Percentiles rank a stretch among this genome's conserved stretches.
phyloP scores from a whole-genome alignment of 352 stramenopile species.

The Phytophthora fragariae region DNA sequence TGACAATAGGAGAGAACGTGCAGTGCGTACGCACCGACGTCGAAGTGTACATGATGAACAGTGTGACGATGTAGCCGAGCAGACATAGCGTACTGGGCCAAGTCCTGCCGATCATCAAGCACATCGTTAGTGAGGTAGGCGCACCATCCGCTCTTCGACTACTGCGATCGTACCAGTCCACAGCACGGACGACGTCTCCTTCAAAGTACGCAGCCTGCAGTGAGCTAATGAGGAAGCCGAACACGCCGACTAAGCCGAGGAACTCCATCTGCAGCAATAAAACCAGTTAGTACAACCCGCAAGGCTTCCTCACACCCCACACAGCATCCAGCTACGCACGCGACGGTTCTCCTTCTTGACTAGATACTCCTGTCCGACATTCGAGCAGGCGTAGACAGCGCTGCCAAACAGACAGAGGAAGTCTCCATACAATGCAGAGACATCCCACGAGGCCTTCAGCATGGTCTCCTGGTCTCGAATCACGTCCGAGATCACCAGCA shows the following conservation, averaged over 20 bases:
- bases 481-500: constrained; percentile 90
- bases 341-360: constrained; percentile 86
- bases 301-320: neutral
- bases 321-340: constrained; percentile 23
- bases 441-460: constrained; percentile 39
- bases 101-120: constrained; percentile 41
- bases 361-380: constrained; percentile 91
- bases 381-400: constrained; percentile 92
- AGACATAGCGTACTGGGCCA: constrained; percentile 64
- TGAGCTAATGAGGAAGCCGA: constrained; percentile 90
- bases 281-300: constrained; percentile 9
- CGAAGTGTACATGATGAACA: constrained; percentile 93
- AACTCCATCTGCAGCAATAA: constrained; percentile 87
- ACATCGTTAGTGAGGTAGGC: constrained; percentile 13
- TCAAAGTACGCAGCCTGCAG: constrained; percentile 91
- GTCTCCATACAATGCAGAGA: constrained; percentile 88
- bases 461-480: constrained; percentile 47
- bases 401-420: constrained; percentile 92
- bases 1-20: neutral
- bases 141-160: constrained; percentile 10
- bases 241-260: constrained; percentile 94
- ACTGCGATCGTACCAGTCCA: constrained; percentile 50
- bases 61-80: constrained; percentile 77
- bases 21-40: constrained; percentile 74
- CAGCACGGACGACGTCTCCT: constrained; percentile 45